Evolutionary conservation across 768 basidiomycete species (phyloP), one percentile per base, ranked within the genome.

Genomic region (Boletus reticuloceps): DNA sequence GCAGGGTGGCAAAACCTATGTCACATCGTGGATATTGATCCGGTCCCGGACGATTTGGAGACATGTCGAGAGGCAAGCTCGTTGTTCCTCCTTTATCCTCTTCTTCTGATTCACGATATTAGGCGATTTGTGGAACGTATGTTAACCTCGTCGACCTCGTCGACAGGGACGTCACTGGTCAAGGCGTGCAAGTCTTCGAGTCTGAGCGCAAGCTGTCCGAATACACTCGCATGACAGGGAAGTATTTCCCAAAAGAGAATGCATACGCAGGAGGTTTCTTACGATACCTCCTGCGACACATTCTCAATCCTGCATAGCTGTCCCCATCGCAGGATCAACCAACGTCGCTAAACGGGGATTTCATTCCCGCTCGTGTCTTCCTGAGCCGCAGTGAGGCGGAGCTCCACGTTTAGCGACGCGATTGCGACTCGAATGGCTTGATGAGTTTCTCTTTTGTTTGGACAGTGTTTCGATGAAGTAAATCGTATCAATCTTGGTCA

Each of bases 221-320:
- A 4, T 65, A 64, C 16, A 64, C 63, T 0, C 13, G 11, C 10
- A 6, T 1, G 0, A 29, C 39, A 0, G 59, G 63, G 2, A 65
- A 65, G 41, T 51, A 25, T 3, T 64, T 64, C 1, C 64, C 63
- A 0, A 62, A 29, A 6, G 54, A 64, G 1, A 58, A 47, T 19
- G 56, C 56, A 2, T 47, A 53, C 6, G 64, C 64, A 29, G 63
- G 63, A 7, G 64, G 64, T 0, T 10, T 64, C 11, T 22, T 64
- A 16, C 52, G 44, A 1, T 53, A 51, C 34, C 53, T 64, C 29
- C 29, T 65, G 9, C 63, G 64, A 1, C 59, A 58, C 31, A 62
- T 64, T 95, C 91, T 34, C 25, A 1, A 32, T 2, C 63, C 62
- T 12, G 27, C 27, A 27, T 27, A 27, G 1, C 14, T 2, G 38